Percentiles rank a stretch among this genome's conserved stretches.
These are phyloP conservation scores for Eucalyptus melliodora DNA, from an alignment of 345 rosid species.

Conservation along the genomic window DNA sequence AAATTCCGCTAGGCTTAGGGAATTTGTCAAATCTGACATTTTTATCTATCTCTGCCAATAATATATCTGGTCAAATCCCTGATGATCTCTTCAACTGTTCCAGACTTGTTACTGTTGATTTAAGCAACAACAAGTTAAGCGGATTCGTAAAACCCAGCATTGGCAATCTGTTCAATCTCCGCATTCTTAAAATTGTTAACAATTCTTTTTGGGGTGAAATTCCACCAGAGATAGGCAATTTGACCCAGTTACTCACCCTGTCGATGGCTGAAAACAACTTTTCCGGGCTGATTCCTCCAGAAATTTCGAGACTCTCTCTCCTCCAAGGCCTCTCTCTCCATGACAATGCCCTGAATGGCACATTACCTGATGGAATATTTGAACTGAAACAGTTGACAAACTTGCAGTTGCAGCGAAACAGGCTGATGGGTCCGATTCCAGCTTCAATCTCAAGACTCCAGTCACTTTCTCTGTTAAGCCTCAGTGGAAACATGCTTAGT, in stretches of 20 bases:
- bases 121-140: slow-evolving; percentile 38
- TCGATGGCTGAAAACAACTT: slow-evolving; percentile 37
- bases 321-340: slow-evolving; percentile 57
- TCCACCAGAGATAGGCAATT: slow-evolving; percentile 57
- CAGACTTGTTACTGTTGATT: slow-evolving; percentile 9
- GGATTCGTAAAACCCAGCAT: slow-evolving; percentile 48
- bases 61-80: slow-evolving; percentile 60
- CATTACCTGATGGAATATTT: slow-evolving; percentile 41
- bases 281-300: slow-evolving; percentile 47
- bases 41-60: slow-evolving; percentile 28
- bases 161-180: slow-evolving; percentile 46
- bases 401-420: slow-evolving; percentile 44
- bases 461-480: slow-evolving; percentile 38
- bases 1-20: slow-evolving; percentile 60
- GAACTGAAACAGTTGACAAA: slow-evolving; percentile 40
- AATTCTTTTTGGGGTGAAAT: slow-evolving; percentile 59
- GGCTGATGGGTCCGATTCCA: slow-evolving; percentile 47
- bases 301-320: slow-evolving; percentile 43
- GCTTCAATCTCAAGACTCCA: slow-evolving; percentile 38
- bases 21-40: slow-evolving; percentile 32
- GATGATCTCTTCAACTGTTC: slow-evolving; percentile 72
- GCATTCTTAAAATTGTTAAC: slow-evolving; percentile 3
- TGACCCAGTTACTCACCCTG: slow-evolving; percentile 29
- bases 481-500: slow-evolving; percentile 47
- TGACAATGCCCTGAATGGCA: slow-evolving; percentile 40